Conservation (phyloP, 805 yeast genomes). For the Candida pseudofarinosa region DNA sequence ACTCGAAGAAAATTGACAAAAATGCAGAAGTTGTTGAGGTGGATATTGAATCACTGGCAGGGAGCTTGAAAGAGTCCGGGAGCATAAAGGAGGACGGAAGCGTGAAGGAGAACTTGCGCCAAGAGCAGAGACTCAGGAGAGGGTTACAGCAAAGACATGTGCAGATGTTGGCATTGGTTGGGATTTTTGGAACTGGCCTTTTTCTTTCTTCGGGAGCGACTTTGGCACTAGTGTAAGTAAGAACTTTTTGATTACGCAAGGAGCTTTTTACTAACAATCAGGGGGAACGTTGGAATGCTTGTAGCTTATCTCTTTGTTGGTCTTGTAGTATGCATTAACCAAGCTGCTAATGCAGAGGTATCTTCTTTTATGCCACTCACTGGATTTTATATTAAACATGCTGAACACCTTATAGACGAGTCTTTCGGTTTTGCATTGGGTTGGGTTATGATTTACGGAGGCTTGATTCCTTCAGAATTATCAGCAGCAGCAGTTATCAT, state of each 20-base stretch:
- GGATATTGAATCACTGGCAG: not conserved
- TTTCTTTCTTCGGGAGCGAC: conserved; percentile 53
- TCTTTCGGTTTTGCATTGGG: conserved; percentile 47
- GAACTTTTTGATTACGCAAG: conserved; percentile 28
- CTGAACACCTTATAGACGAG: conserved; percentile 39
- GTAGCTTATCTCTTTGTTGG: conserved; percentile 50
- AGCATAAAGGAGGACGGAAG: not conserved
- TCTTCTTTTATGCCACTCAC: conserved; percentile 36
- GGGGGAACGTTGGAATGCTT: conserved; percentile 40
- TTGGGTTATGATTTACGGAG: conserved; percentile 36
- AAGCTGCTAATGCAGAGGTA: conserved; percentile 37
- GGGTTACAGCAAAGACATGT: conserved; percentile 17
- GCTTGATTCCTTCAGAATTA: conserved; percentile 37
- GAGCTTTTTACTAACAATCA: conserved; percentile 3
- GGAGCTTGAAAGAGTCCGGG: not conserved
- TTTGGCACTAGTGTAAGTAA: conserved; percentile 34
- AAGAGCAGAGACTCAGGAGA: conserved; percentile 6
- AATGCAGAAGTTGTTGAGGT: not conserved
- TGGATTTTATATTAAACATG: conserved; percentile 31
- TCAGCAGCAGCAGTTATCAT: conserved; percentile 46
- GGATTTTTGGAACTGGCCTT: conserved; percentile 46
- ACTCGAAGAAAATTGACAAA: not conserved
- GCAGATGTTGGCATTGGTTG: conserved; percentile 18
- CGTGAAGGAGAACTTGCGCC: not conserved
- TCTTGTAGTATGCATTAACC: conserved; percentile 32